Conservation (phyloP, 345 rosid species). For the Rhizophora apiculata region DNA sequence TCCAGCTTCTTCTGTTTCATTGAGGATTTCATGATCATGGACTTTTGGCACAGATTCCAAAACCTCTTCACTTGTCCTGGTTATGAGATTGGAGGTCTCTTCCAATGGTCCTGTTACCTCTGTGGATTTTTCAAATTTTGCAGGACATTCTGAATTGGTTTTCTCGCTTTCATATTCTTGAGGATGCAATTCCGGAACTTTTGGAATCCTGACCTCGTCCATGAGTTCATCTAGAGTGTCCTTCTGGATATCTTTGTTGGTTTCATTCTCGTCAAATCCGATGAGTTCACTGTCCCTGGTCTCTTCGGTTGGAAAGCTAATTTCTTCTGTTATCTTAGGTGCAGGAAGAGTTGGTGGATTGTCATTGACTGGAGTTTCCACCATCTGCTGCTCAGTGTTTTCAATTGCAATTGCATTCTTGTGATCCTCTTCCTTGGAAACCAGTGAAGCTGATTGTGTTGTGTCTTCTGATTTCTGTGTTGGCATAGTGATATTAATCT, state of each 20-base stretch:
- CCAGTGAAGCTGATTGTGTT: constrained; percentile 14
- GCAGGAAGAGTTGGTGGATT: neutral
- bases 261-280: constrained; percentile 4
- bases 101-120: constrained; percentile 11
- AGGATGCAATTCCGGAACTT: constrained; percentile 11
- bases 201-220: constrained; percentile 13
- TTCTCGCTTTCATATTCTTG: constrained; percentile 10
- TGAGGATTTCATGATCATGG: neutral
- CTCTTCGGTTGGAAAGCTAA: neutral
- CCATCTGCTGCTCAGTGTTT: neutral
- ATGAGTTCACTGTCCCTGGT: neutral
- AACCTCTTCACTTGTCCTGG: constrained; percentile 20
- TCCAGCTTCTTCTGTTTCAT: constrained; percentile 19
- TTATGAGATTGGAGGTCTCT: neutral
- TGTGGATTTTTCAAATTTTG: constrained; percentile 14
- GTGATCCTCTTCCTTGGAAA: constrained; percentile 11
- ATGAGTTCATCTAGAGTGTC: constrained; percentile 12
- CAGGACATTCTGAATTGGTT: constrained; percentile 4
- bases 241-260: constrained; percentile 6
- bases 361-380: constrained; percentile 2
- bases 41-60: constrained; percentile 6
- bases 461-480: constrained; percentile 29
- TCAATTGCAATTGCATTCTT: neutral
- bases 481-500: constrained; percentile 18
- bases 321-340: neutral